Base-by-base conservation (phyloP, 768 basidiomycete species). In the Boletellus sp. region DNA sequence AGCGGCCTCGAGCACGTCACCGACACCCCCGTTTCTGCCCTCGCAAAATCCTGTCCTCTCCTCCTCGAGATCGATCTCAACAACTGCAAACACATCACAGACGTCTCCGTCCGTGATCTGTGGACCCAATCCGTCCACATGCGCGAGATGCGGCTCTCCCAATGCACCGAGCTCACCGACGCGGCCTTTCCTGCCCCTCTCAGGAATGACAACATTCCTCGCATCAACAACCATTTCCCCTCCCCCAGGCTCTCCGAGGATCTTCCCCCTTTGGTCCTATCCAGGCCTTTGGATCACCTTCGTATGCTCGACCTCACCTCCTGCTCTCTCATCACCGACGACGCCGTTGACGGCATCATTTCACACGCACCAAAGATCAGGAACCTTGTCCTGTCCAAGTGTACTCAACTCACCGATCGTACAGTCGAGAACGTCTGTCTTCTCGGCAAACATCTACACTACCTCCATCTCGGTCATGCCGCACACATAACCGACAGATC, bases 21-120 rank as follows among this genome's bases (percentile, higher is more conserved):
- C 0, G 90, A 95, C 60, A 67, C 67, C 22, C 76, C 93, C 23
- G 75, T 99, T 57, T 79, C 84, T 31, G 78, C 83, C 28, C 77
- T 99, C 44, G 87, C 88, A 31, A 78, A 78, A 53, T 77, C 76
- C 5, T 95, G 93, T 63, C 87, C 90, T 1, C 77, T 93, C 44
- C 79, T 99, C 22, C 80, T 99, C 49, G 96, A 99, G 69, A 83
- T 98, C 57, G 96, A 99, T 70, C 83, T 99, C 61, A 86, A 90
- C 61, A 78, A 83, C 54, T 94, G 94, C 72, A 77, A 79, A 51
- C 74, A 74, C 47, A 78, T 97, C 62, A 87, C 91, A 16, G 85
- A 96, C 62, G 64, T 75, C 13, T 78, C 89, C 26, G 74, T 94
- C 49, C 85, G 91, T 47, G 85, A 91, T 55, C 78, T 98, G 28